phyloP scores from a whole-genome alignment of 768 basidiomycete genomes.

The Gymnopilus junonius region DNA sequence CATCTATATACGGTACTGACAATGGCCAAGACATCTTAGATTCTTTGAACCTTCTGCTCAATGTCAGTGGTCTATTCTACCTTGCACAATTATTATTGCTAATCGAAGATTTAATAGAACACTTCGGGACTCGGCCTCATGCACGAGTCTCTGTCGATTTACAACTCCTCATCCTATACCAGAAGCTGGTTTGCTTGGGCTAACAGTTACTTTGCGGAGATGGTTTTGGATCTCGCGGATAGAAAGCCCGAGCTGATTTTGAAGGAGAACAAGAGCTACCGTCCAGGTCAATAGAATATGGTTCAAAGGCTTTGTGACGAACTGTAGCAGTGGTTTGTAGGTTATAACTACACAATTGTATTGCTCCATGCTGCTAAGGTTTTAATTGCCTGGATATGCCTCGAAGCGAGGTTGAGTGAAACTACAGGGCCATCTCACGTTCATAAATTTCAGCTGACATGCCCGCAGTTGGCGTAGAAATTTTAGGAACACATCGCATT shows the following conservation, averaged over 20 bases:
- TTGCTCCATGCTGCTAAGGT: too few relatives aligned
- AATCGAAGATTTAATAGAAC: constrained; percentile 47
- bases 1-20: constrained; percentile 75
- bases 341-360: background rate
- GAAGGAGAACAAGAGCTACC: constrained; percentile 56
- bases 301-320: background rate
- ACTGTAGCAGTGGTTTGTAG: background rate
- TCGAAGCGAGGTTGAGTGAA: too few relatives aligned
- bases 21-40: constrained; percentile 71
- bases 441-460: too few relatives aligned
- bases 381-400: background rate
- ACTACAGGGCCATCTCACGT: too few relatives aligned
- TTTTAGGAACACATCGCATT: too few relatives aligned
- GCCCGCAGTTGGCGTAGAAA: too few relatives aligned
- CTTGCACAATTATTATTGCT: background rate
- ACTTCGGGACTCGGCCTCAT: constrained; percentile 77
- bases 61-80: constrained; percentile 47
- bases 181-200: constrained; percentile 86
- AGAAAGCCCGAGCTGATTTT: constrained; percentile 75
- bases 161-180: constrained; percentile 59
- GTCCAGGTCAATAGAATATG: constrained; percentile 44
- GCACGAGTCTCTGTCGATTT: constrained; percentile 75
- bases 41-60: constrained; percentile 66
- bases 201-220: constrained; percentile 83
- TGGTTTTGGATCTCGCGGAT: constrained; percentile 78